Conservation (phyloP, 371 early-diverging fungal species). For the Rhizopus delemar region DNA sequence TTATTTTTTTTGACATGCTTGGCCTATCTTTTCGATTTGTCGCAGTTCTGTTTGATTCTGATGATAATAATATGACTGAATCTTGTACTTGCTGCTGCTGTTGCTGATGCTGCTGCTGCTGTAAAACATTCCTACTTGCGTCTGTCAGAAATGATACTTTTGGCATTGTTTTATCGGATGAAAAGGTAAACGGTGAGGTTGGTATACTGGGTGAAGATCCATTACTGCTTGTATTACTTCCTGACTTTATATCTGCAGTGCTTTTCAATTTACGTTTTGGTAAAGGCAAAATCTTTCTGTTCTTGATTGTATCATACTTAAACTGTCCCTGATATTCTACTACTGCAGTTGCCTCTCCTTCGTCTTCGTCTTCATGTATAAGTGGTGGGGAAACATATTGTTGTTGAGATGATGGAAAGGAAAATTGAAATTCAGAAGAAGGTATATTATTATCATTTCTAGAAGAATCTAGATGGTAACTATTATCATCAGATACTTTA, state of each 20-base stretch:
- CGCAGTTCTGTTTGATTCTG: background rate
- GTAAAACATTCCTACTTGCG: background rate
- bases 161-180: constrained; percentile 1
- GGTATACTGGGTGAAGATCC: background rate
- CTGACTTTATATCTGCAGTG: background rate
- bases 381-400: background rate
- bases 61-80: background rate
- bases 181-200: background rate
- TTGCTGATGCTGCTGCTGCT: constrained; percentile 5
- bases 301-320: constrained; percentile 3
- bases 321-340: background rate
- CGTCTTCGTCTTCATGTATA: background rate
- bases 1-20: constrained; percentile 31
- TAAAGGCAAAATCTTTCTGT: constrained; percentile 27
- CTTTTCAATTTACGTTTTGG: constrained; percentile 17
- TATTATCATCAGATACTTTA: constrained; percentile 25
- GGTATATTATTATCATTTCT: constrained; percentile 2
- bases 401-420: constrained; percentile 13
- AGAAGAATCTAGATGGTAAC: background rate
- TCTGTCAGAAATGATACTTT: constrained; percentile 1
- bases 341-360: constrained; percentile 1
- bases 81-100: constrained; percentile 4
- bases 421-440: constrained; percentile 26
- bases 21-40: background rate
- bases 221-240: background rate